phyloP scores from a whole-genome alignment of 2,329 filamentous ascomycete genomes.

The Monosporascus sp. region DNA sequence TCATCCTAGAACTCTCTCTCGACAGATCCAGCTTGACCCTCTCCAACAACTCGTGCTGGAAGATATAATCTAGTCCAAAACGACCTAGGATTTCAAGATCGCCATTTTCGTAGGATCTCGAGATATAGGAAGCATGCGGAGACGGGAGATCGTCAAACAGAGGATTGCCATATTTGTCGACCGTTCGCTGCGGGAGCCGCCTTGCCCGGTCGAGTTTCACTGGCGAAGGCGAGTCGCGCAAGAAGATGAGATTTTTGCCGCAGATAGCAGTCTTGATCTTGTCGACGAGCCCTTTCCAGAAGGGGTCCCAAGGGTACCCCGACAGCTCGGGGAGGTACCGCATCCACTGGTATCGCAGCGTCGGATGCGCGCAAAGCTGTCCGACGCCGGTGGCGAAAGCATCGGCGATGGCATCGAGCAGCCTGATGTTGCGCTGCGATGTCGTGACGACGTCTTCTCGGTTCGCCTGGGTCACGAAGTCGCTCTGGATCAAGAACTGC shows the following conservation, averaged over 20 bases:
- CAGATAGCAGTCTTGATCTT: conserved; percentile 15
- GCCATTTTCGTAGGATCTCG: conserved; percentile 1
- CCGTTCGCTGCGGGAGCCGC: background rate
- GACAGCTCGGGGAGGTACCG: conserved; percentile 34
- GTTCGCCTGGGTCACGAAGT: conserved; percentile 43
- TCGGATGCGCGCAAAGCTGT: conserved; percentile 32
- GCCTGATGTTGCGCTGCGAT: conserved; percentile 33
- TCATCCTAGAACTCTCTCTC: conserved; percentile 9
- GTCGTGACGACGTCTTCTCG: conserved; percentile 36
- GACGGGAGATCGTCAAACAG: conserved; percentile 17
- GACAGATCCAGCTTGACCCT: conserved; percentile 7
- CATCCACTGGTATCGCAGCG: conserved; percentile 40
- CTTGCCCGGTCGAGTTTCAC: background rate
- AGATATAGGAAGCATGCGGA: conserved; percentile 7
- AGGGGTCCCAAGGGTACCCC: conserved; percentile 17
- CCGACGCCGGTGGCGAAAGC: conserved; percentile 34
- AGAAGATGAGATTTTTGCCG: conserved; percentile 1
- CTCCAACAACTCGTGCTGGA: conserved; percentile 1
- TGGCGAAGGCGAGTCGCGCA: background rate
- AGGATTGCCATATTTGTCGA: conserved; percentile 15
- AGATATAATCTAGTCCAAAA: conserved; percentile 2
- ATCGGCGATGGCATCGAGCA: conserved; percentile 31
- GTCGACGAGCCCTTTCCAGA: conserved; percentile 22
- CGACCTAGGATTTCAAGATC: conserved; percentile 4
- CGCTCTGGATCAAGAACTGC: conserved; percentile 44